Base-by-base conservation (phyloP, 2,329 filamentous ascomycete genomes). In the Sphaerostilbella broomeana region DNA sequence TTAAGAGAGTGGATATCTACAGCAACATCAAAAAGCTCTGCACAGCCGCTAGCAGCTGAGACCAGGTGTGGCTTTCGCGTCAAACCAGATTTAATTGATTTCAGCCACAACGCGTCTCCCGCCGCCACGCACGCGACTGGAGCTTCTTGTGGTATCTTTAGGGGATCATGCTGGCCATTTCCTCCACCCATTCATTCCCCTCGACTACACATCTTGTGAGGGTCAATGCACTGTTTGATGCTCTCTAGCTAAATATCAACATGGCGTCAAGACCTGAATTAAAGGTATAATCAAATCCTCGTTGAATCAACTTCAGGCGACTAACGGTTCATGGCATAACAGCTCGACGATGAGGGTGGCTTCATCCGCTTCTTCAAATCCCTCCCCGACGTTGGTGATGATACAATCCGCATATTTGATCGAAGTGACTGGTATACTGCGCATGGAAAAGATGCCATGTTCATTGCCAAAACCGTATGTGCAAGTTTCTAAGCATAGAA, bases 331-430 rank as follows among this genome's bases (percentile, higher is more conserved):
- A 27, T 7, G 18, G 7, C 2, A n/a, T n/a, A 9, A 19, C 40
- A 89, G 84, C 86, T 97, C 59, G 94, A 98, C 56, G 92, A 98
- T 59, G 92, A 98, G 69, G 81, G 83, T 57, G 88, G 90, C 51
- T 98, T 98, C 71, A 95, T 97, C 67, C 86, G 83, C 52, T 94
- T 88, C 68, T 98, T 94, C 72, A 90, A 90, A 53, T 83, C 81
- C n/a, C 73, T 98, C 3, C 79, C 87, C 5, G 55, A 69, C 11
- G 78, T 79, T 38, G 77, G 79, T 51, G 74, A 79, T 26, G 83
- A 85, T 39, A 89, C 86, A 0, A 74, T 98, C 38, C 82, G 92
- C 38, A 83, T 98, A 44, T 97, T 97, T 58, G 89, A 97, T 56
- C 80, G 92, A 48, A 84, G 86, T 24, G 92, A 98, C 58, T 98